A percentile compares a stretch with the other conserved stretches of the same genome.
Evolutionary conservation across 164 flowering plant species (phyloP).

Genomic region (Stephania cephalantha): DNA sequence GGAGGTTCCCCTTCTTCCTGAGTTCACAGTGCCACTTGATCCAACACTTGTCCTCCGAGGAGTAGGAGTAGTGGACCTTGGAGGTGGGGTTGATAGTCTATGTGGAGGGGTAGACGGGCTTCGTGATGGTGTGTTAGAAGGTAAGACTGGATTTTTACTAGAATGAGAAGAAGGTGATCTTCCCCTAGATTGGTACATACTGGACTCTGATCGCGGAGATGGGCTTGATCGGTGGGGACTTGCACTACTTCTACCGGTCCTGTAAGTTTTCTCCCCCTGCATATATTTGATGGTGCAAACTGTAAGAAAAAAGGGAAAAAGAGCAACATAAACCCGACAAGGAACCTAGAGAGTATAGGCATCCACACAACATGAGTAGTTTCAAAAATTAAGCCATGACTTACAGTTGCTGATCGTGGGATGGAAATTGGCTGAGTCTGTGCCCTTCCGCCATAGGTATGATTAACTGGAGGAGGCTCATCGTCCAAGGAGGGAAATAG

Average conservation of each 20-base stretch:
- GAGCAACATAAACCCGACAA: neutral
- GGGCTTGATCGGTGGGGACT: constrained; percentile 90
- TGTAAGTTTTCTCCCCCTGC: constrained; percentile 72
- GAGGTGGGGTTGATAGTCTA: constrained; percentile 53
- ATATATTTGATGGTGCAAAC: neutral
- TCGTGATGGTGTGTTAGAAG: constrained; percentile 49
- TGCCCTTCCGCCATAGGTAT: constrained; percentile 64
- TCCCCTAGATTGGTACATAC: constrained; percentile 50
- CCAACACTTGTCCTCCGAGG: constrained; percentile 64
- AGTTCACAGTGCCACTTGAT: constrained; percentile 36
- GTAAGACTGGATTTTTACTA: constrained; percentile 46
- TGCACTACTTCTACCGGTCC: constrained; percentile 74
- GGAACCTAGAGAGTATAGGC: neutral
- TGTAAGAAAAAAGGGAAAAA: neutral
- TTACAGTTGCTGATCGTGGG: constrained; percentile 79
- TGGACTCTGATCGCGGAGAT: constrained; percentile 64
- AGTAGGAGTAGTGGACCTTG: constrained; percentile 70
- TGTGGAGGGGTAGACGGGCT: constrained; percentile 72
- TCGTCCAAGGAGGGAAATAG: constrained; percentile 89
- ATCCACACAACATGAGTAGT: neutral
- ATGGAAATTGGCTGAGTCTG: constrained; percentile 74
- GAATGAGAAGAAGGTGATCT: constrained; percentile 63
- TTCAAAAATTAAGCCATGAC: constrained; percentile 11
- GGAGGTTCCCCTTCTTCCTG: constrained; percentile 61
- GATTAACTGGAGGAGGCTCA: constrained; percentile 45